These are phyloP conservation scores for Cucurbita pepo DNA, from an alignment of 306 rosid species.

Conservation along the genomic window DNA sequence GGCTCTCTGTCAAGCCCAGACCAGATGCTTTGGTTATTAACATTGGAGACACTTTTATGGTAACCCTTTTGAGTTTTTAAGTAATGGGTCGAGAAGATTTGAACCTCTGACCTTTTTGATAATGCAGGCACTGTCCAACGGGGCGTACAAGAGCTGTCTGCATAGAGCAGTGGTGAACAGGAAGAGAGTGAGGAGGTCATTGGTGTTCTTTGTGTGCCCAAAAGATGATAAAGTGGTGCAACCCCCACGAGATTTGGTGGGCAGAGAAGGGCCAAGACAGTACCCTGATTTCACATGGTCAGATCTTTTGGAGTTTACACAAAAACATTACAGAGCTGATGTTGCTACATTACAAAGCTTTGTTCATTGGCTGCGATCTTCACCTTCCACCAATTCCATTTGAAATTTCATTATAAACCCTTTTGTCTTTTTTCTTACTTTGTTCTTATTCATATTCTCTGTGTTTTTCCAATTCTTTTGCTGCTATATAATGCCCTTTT, in stretches of 20 bases:
- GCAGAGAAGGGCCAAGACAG: slow-evolving; percentile 24
- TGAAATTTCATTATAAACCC: neutral
- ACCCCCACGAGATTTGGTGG: slow-evolving; percentile 26
- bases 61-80: too few species aligned
- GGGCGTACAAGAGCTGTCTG: slow-evolving; percentile 44
- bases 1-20: slow-evolving; percentile 49
- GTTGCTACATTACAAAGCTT: slow-evolving; percentile 34
- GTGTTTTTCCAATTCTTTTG: neutral
- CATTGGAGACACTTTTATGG: slow-evolving; percentile 72
- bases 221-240: slow-evolving; percentile 34
- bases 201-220: slow-evolving; percentile 38
- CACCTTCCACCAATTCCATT: neutral
- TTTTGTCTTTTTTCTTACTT: neutral
- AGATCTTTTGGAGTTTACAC: slow-evolving; percentile 32
- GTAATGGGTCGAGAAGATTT: too few species aligned
- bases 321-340: slow-evolving; percentile 41
- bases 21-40: slow-evolving; percentile 55
- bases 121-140: slow-evolving; percentile 36
- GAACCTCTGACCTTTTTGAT: too few species aligned
- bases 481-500: neutral
- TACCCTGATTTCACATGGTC: slow-evolving; percentile 59
- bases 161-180: slow-evolving; percentile 44
- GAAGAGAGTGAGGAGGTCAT: slow-evolving; percentile 26
- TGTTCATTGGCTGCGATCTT: slow-evolving; percentile 16
- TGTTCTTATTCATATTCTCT: neutral